Evolutionary conservation across 139 green algal genomes (phyloP), one percentile per base, ranked within the genome.

Genomic region (Chlorella ohadii): DNA sequence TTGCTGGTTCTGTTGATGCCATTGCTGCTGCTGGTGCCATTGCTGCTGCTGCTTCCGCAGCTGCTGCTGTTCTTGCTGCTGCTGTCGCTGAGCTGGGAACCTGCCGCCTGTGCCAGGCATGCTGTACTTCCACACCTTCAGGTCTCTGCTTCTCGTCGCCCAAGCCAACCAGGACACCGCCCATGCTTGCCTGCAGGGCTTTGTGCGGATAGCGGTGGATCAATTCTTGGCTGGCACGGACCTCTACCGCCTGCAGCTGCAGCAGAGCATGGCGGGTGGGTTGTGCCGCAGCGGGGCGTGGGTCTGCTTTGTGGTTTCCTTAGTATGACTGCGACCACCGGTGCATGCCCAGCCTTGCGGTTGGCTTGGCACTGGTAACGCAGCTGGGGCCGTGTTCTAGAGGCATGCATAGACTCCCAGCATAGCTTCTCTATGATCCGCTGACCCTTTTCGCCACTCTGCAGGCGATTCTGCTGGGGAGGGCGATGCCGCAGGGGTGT

Each of bases 161-260:
- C 44, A n/a, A n/a, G n/a, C n/a, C n/a, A n/a, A n/a, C n/a, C 44
- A 51, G 9, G 6, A 9, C 44, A 51, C 44, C 44, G 44, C 44
- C 44, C 7, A 51, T 68, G 36, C 65, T 72, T 28, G 6, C 65
- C 44, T 44, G 31, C 76, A 82, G 76, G 76, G 76, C 59, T 51
- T 82, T 63, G 76, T 82, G 12, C 36, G 38, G 33, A 39, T 82
- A 2, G 41, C 57, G 0, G 78, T 90, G 5, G 72, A 90, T 20
- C 86, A 90, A 70, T 95, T 92, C 57, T 70, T 84, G 27, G 72
- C 87, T 6, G 88, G 90, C 20, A 87, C 85, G 4, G 64, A 86
- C 75, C 79, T 88, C 3, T 59, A 67, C 28, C 78, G 87, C 13
- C 81, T 91, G 64, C 78, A 89, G 78, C 79, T 91, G 70, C 64